Evolutionary conservation across 495 filamentous ascomycete species (phyloP).

Genomic region (Hyaloscypha finlandica): DNA sequence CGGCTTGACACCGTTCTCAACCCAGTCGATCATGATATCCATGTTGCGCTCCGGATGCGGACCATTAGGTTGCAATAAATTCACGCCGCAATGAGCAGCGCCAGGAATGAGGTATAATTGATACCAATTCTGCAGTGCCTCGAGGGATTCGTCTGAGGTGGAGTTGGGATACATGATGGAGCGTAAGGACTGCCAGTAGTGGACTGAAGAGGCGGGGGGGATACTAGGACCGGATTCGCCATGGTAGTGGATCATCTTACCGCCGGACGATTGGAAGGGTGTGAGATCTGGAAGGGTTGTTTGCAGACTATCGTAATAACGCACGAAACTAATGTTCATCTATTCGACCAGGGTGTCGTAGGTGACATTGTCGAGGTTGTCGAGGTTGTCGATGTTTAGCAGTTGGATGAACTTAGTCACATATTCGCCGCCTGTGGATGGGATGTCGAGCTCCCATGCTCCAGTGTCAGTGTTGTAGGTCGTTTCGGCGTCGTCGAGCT

Average conservation of each 20-base stretch:
- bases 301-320: slow-evolving; percentile 44
- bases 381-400: slow-evolving; percentile 37
- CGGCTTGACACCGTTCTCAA: slow-evolving; percentile 47
- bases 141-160: slow-evolving; percentile 36
- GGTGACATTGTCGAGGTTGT: slow-evolving; percentile 46
- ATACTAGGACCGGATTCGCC: slow-evolving; percentile 52
- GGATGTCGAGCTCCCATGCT: slow-evolving; percentile 41
- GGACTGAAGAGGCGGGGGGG: slow-evolving; percentile 47
- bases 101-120: slow-evolving; percentile 54
- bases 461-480: slow-evolving; percentile 43
- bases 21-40: slow-evolving; percentile 51
- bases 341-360: slow-evolving; percentile 51
- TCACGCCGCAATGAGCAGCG: slow-evolving; percentile 50
- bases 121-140: slow-evolving; percentile 51
- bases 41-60: slow-evolving; percentile 51
- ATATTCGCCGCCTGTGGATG: slow-evolving; percentile 42
- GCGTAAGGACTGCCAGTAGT: slow-evolving; percentile 52
- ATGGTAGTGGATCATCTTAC: slow-evolving; percentile 54
- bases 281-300: slow-evolving; percentile 50
- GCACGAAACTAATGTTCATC: slow-evolving; percentile 43
- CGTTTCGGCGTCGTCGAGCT: slow-evolving; percentile 45
- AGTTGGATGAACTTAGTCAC: slow-evolving; percentile 42
- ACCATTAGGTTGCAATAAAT: slow-evolving; percentile 39
- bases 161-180: slow-evolving; percentile 48
- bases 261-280: slow-evolving; percentile 44